Percentiles rank a stretch among this genome's conserved stretches.
Evolutionary conservation across 352 stramenopile species (phyloP).

Genomic region (Phytophthora pluvialis): DNA sequence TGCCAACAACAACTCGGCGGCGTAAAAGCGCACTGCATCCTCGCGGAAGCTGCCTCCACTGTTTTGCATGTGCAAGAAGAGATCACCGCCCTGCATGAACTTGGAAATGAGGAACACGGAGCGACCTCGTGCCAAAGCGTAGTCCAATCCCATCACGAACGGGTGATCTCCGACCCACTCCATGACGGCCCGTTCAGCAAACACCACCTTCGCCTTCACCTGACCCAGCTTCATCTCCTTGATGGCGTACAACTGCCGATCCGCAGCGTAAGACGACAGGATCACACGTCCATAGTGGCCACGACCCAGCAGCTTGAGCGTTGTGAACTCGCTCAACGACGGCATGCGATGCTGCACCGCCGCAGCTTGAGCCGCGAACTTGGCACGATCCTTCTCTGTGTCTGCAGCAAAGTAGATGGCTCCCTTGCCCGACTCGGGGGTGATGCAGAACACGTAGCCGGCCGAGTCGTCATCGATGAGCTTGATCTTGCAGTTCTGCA

Average conservation of each 20-base stretch:
- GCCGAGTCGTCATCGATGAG: constrained; percentile 82
- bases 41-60: constrained; percentile 82
- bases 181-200: constrained; percentile 85
- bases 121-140: constrained; percentile 94
- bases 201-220: constrained; percentile 87
- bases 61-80: constrained; percentile 93
- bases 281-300: constrained; percentile 89
- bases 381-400: constrained; percentile 85
- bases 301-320: constrained; percentile 82
- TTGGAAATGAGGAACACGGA: constrained; percentile 98
- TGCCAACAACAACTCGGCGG: constrained; percentile 77
- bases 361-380: constrained; percentile 66
- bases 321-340: constrained; percentile 75
- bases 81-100: constrained; percentile 97
- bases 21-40: constrained; percentile 85
- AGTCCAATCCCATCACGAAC: constrained; percentile 98
- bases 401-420: constrained; percentile 80
- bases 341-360: constrained; percentile 64
- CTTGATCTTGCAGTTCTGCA: constrained; percentile 78
- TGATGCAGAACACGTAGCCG: constrained; percentile 81
- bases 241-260: constrained; percentile 78
- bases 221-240: constrained; percentile 93
- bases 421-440: constrained; percentile 69
- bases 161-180: constrained; percentile 91
- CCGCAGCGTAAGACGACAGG: constrained; percentile 44